phyloP scores from a whole-genome alignment of 2,329 filamentous ascomycete species.

The Xylaria multiplex region DNA sequence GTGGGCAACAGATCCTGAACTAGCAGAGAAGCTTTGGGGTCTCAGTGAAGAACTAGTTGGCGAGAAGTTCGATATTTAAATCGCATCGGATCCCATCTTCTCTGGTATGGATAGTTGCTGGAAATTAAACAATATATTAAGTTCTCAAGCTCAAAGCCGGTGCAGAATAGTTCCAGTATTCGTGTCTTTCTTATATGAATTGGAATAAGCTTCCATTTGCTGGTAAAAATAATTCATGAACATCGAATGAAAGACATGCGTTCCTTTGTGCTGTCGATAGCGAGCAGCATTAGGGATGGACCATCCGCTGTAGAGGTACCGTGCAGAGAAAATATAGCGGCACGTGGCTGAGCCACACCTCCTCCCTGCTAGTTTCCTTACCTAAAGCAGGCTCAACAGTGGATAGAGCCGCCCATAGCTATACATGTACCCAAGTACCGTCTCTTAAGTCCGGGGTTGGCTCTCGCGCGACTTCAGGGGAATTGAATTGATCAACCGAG shows the following conservation, averaged over 20 bases:
- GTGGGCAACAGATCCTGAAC: conserved; percentile 50
- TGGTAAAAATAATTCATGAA: too few relatives aligned
- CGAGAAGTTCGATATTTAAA: conserved; percentile 47
- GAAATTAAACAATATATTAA: too few relatives aligned
- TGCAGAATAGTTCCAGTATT: neutral
- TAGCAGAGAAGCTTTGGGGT: conserved; percentile 52
- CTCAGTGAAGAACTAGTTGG: conserved; percentile 53
- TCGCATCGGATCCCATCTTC: neutral
- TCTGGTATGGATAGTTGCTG: neutral
- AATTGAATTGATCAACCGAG: conserved; percentile 4
- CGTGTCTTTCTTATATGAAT: too few relatives aligned
- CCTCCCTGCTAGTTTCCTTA: neutral
- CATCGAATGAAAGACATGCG: too few relatives aligned
- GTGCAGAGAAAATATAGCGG: neutral
- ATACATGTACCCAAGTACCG: conserved; percentile 16
- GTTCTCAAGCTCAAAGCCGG: neutral
- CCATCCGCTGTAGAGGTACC: neutral
- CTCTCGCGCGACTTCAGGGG: conserved; percentile 12
- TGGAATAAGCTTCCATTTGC: too few relatives aligned
- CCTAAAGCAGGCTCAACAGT: too few relatives aligned
- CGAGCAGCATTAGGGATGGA: neutral
- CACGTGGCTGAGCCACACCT: conserved; percentile 22
- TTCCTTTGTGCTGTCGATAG: too few relatives aligned
- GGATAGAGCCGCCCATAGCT: neutral
- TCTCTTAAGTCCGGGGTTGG: conserved; percentile 3